These are phyloP conservation scores for Chenopodium berlandieri DNA, from an alignment of 148 eudicot genomes.

Conservation along the genomic window DNA sequence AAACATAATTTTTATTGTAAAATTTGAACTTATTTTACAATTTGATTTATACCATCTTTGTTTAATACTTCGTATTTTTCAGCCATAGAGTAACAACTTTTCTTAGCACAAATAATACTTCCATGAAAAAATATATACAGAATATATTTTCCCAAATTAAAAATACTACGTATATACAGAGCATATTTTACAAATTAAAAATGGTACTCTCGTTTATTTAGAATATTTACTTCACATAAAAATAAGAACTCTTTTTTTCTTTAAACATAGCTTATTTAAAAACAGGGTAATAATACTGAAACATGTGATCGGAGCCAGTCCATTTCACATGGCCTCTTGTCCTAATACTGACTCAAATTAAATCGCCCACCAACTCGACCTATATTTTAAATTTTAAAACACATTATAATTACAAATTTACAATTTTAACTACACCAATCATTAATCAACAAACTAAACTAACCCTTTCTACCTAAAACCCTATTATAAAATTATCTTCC, in stretches of 20 bases:
- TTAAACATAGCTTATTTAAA: too few species aligned
- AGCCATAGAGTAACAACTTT: background rate
- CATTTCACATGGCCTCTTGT: slow-evolving; percentile 28
- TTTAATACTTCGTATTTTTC: background rate
- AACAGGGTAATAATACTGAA: background rate
- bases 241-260: too few species aligned
- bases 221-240: too few species aligned
- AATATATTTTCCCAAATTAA: too few species aligned
- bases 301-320: slow-evolving; percentile 22
- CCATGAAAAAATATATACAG: background rate
- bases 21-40: background rate
- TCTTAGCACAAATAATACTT: too few species aligned
- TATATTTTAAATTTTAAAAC: background rate
- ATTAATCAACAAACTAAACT: background rate
- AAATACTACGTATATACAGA: background rate
- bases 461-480: background rate
- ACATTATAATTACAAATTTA: too few species aligned
- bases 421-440: background rate
- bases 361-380: slow-evolving; percentile 11
- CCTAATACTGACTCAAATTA: slow-evolving; percentile 20
- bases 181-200: too few species aligned
- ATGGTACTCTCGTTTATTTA: too few species aligned
- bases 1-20: background rate
- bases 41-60: background rate
- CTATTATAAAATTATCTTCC: background rate